These are phyloP conservation scores for Coemansia sp. DNA, from an alignment of 192 early-diverging fungal genomes.

Conservation along the genomic window DNA sequence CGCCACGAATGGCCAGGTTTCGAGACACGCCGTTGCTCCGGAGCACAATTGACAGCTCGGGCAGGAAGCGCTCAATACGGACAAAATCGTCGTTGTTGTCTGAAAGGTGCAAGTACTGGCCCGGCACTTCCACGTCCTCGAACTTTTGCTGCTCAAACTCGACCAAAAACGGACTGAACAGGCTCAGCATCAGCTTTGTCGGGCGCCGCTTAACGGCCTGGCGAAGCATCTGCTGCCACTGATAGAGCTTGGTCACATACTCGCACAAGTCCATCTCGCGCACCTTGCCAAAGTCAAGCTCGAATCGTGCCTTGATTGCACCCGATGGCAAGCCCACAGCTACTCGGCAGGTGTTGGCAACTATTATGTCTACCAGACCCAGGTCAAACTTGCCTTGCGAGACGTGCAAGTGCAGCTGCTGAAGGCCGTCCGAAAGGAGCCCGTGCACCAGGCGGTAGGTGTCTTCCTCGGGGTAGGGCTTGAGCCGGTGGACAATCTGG, in stretches of 20 bases:
- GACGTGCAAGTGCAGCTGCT: conserved; percentile 58
- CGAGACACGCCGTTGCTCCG: conserved; percentile 75
- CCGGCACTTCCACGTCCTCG: conserved; percentile 98
- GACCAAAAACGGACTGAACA: conserved; percentile 88
- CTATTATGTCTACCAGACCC: conserved; percentile 37
- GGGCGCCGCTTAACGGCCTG: conserved; percentile 82
- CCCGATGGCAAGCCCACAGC: conserved; percentile 85
- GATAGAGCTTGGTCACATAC: conserved; percentile 84
- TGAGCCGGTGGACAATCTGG: conserved; percentile 92
- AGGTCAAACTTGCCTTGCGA: conserved; percentile 29
- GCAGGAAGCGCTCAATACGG: conserved; percentile 92
- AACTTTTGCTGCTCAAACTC: conserved; percentile 99
- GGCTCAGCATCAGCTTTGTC: conserved; percentile 79
- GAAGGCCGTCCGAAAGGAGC: conserved; percentile 87
- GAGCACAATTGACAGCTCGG: conserved; percentile 85
- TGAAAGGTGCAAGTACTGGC: conserved; percentile 88
- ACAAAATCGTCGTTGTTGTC: conserved; percentile 90
- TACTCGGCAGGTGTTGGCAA: conserved; percentile 79
- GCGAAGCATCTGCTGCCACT: conserved; percentile 95
- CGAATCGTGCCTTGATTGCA: conserved; percentile 70
- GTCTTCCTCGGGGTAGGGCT: conserved; percentile 95
- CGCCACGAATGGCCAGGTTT: conserved; percentile 84
- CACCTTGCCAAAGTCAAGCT: conserved; percentile 88
- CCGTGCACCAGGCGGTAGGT: conserved; percentile 96
- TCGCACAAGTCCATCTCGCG: conserved; percentile 79